Percentiles rank a stretch among this genome's conserved stretches.
Evolutionary conservation across 164 flowering plant genomes (phyloP).

Genomic region (Chimonanthus salicifolius): DNA sequence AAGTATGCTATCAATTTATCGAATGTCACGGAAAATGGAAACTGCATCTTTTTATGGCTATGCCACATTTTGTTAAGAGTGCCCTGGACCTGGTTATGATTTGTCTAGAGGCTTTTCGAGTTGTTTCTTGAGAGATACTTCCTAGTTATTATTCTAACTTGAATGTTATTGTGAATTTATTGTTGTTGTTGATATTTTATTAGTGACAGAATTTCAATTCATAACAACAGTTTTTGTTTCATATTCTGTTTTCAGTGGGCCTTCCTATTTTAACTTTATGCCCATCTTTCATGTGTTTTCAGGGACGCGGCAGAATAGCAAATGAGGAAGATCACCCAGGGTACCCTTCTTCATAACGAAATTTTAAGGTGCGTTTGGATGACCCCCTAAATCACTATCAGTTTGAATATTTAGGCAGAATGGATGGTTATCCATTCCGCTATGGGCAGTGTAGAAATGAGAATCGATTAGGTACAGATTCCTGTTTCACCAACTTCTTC

Average conservation of each 20-base stretch:
- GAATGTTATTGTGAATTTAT: no score
- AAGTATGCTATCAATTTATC: no score
- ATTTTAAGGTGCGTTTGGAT: background rate
- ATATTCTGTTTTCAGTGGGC: background rate
- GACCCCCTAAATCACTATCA: background rate
- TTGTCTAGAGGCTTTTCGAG: no score
- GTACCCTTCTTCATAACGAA: conserved; percentile 19
- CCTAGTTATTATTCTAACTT: no score
- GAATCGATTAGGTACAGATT: background rate
- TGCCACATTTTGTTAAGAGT: no score
- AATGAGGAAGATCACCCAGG: conserved; percentile 27
- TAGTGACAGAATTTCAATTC: no score
- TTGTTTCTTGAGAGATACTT: no score
- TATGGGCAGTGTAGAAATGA: background rate
- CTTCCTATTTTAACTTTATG: background rate
- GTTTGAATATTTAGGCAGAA: background rate
- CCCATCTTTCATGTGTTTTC: conserved; percentile 1
- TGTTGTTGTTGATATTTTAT: no score
- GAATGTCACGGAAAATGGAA: no score
- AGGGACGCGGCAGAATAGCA: conserved; percentile 27
- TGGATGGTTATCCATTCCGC: background rate
- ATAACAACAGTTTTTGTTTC: background rate
- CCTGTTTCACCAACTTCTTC: background rate
- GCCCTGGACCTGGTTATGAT: no score
- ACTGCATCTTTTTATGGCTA: no score